Evolutionary conservation across 768 basidiomycete species (phyloP).

Genomic region (Gymnopilus junonius): DNA sequence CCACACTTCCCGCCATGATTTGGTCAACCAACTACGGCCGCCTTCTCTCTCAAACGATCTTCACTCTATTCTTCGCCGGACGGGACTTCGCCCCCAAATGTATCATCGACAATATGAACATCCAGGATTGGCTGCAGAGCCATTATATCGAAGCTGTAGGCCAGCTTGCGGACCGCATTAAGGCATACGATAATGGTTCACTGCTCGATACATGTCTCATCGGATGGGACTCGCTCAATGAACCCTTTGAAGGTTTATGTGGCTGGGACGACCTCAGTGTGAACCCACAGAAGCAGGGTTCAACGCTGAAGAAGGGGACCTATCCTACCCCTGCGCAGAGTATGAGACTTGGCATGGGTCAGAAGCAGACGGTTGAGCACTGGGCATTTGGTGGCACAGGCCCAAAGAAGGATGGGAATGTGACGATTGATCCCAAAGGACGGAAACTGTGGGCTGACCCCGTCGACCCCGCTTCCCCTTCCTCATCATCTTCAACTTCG

Average conservation of each 20-base stretch:
- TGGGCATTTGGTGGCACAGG: slow-evolving; percentile 84
- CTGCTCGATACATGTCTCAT: slow-evolving; percentile 87
- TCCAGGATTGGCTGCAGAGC: slow-evolving; percentile 84
- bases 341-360: slow-evolving; percentile 87
- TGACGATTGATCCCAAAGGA: slow-evolving; percentile 87
- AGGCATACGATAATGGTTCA: slow-evolving; percentile 62
- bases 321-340: slow-evolving; percentile 86
- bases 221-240: slow-evolving; percentile 97
- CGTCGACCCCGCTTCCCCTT: neutral
- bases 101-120: slow-evolving; percentile 87
- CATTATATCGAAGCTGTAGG: slow-evolving; percentile 82
- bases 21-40: slow-evolving; percentile 97
- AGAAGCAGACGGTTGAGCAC: slow-evolving; percentile 78
- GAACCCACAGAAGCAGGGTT: slow-evolving; percentile 69
- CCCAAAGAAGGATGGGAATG: slow-evolving; percentile 69
- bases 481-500: neutral
- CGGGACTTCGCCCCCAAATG: slow-evolving; percentile 90
- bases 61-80: slow-evolving; percentile 95
- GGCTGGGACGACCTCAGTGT: slow-evolving; percentile 67
- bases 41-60: slow-evolving; percentile 84
- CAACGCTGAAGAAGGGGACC: slow-evolving; percentile 84
- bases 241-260: slow-evolving; percentile 85
- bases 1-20: slow-evolving; percentile 87
- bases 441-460: slow-evolving; percentile 72
- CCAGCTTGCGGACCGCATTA: slow-evolving; percentile 74